A percentile compares a stretch with the other conserved stretches of the same genome.
Conservation (phyloP, 2,329 filamentous ascomycete species). For the Zymoseptoria tritici region DNA sequence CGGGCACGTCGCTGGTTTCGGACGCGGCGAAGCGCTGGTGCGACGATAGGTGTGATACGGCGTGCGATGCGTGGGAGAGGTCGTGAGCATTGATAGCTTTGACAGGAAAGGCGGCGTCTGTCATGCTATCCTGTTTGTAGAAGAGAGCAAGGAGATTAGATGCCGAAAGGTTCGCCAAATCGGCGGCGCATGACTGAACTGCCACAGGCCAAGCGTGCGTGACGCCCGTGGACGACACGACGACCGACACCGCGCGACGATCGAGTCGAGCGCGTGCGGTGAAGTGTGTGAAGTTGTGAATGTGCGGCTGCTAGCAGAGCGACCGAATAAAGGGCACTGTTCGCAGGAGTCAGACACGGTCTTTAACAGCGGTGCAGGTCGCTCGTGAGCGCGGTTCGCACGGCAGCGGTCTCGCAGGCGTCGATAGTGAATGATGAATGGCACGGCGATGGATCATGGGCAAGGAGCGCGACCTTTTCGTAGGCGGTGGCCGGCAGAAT, state of each 20-base stretch:
- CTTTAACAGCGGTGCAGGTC: background rate
- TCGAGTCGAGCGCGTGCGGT: background rate
- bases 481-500: background rate
- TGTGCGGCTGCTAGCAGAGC: background rate
- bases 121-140: conserved; percentile 32
- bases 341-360: background rate
- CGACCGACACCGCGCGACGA: background rate
- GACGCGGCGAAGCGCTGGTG: conserved; percentile 18
- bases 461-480: background rate
- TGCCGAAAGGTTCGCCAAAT: conserved; percentile 22
- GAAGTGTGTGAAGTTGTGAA: background rate
- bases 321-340: background rate
- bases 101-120: conserved; percentile 27
- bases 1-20: conserved; percentile 39
- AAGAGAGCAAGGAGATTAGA: conserved; percentile 24
- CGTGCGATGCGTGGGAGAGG: conserved; percentile 15
- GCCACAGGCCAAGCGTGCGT: conserved; percentile 16
- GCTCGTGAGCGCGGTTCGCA: background rate
- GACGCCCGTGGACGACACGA: conserved; percentile 4
- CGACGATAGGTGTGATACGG: conserved; percentile 25
- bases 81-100: conserved; percentile 28
- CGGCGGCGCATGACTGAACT: conserved; percentile 31
- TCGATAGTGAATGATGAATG: background rate
- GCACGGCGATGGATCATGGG: background rate
- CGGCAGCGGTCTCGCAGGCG: background rate